These are phyloP conservation scores for Colletotrichum plurivorum DNA, from an alignment of 2,329 filamentous ascomycete species.

Conservation along the genomic window DNA sequence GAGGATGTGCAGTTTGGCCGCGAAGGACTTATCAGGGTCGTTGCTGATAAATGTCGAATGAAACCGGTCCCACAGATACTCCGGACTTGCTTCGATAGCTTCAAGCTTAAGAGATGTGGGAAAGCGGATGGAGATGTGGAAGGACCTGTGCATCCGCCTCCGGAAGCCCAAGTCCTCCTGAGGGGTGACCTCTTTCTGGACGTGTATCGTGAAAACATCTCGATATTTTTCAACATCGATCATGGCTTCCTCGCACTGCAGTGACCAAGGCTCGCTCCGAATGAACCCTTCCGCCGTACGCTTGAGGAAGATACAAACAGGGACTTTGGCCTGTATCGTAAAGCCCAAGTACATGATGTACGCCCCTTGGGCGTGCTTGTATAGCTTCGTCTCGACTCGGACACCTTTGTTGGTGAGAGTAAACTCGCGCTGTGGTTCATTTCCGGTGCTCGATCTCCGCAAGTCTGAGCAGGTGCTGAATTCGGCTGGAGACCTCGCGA, in stretches of 20 bases:
- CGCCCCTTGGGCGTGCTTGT: background rate
- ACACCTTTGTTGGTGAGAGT: background rate
- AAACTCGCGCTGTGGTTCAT: background rate
- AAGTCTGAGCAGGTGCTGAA: background rate
- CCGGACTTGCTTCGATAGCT: background rate
- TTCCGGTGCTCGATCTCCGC: background rate
- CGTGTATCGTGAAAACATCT: background rate
- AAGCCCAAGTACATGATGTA: background rate
- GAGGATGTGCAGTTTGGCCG: background rate
- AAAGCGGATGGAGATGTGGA: background rate
- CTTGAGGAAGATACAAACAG: background rate
- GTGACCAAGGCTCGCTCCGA: background rate
- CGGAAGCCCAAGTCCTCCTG: background rate
- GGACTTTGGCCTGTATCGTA: background rate
- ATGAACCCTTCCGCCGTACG: background rate
- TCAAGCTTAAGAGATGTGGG: background rate
- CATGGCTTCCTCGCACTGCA: background rate
- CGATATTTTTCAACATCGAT: background rate
- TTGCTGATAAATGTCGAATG: background rate
- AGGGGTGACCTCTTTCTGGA: background rate
- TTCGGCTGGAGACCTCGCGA: constrained; percentile 1
- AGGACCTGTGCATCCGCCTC: background rate
- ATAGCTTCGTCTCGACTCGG: background rate
- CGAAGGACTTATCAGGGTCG: background rate
- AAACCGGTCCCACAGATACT: background rate